Percentiles rank a stretch among this genome's conserved stretches.
phyloP scores from a whole-genome alignment of 2,329 filamentous ascomycete genomes.

The Amylocarpus encephaloides region DNA sequence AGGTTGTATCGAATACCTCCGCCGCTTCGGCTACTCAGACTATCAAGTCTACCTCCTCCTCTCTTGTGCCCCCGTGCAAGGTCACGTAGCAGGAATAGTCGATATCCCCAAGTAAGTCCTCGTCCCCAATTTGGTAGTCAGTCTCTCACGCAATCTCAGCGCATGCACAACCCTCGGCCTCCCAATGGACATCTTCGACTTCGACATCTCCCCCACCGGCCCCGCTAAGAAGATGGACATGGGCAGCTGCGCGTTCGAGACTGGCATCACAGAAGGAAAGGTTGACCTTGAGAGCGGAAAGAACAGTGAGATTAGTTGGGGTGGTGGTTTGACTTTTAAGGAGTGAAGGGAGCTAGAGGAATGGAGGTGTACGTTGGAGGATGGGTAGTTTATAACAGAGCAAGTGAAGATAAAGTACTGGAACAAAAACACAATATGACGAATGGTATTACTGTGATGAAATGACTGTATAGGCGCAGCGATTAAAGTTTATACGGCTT shows the following conservation, averaged over 20 bases:
- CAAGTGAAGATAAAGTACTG: too few species aligned
- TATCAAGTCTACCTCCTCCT: slow-evolving; percentile 83
- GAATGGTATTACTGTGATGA: too few species aligned
- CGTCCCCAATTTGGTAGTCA: too few species aligned
- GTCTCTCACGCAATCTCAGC: slow-evolving; percentile 6
- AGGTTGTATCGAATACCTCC: slow-evolving; percentile 72
- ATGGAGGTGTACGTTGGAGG: too few species aligned
- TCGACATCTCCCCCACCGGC: slow-evolving; percentile 69
- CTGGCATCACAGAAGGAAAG: slow-evolving; percentile 39
- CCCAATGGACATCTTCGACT: slow-evolving; percentile 92
- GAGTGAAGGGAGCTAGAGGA: slow-evolving; percentile 1
- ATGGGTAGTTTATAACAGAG: too few species aligned
- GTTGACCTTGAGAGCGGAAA: slow-evolving; percentile 37
- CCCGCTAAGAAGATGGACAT: slow-evolving; percentile 58
- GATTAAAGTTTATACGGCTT: too few species aligned
- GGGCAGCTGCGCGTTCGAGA: slow-evolving; percentile 63
- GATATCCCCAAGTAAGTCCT: slow-evolving; percentile 66
- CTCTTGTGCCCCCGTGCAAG: slow-evolving; percentile 80
- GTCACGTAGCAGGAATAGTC: slow-evolving; percentile 82
- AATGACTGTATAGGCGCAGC: too few species aligned
- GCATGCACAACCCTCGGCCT: slow-evolving; percentile 83
- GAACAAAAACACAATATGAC: too few species aligned
- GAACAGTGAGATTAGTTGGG: slow-evolving; percentile 44
- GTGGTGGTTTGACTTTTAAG: slow-evolving; percentile 46
- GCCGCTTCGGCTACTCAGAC: slow-evolving; percentile 62